Base-by-base conservation (phyloP, 2,329 filamentous ascomycete species). In the Neopestalotiopsis sp. region DNA sequence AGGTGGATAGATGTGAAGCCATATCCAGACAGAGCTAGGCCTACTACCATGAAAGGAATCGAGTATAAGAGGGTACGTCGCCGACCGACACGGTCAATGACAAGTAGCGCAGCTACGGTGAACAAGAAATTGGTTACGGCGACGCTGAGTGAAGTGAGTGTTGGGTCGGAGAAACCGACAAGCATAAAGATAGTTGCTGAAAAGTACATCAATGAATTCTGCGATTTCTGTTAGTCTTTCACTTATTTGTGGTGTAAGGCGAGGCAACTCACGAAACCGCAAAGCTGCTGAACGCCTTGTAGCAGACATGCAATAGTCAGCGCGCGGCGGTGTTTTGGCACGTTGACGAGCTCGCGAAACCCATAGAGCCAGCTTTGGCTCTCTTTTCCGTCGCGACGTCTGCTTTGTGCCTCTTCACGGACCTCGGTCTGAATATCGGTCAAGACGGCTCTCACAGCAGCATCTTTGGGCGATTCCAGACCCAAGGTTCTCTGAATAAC, bases 161-260 rank as follows among this genome's bases (percentile, higher is more conserved):
- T 96, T 4, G 94, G 94, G 67, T 90, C 92, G 57, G 87, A 85
- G 78, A 97, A 97, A 0, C 92, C 92, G 0, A 97, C 86, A 40
- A 94, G 85, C 2, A 88, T 87, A 77, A 95, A 95, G 38, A 95
- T 94, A 7, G 92, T 94, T 4, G 92, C 92, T 0, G 92, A 94
- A 77, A 94, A 97, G 80, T 97, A 97, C 94, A 97, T 97, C 38
- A 97, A 84, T 12, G 92, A 94, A 81, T 97, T 97, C 88, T 91
- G 72, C 7, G 6, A 12, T 59, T 38, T 10, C 10, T 3, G 58
- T 73, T 72, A 67, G 65, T 60, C 7, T 6, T 38, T 49, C n/a
- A 7, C 2, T 12, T 20, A 6, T 17, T 28, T 14, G 24, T 28
- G 40, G 24, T 20, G 2, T n/a, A 30, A 2, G 12, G 28, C 13